A percentile compares a stretch with the other conserved stretches of the same genome.
Evolutionary conservation across 2,329 filamentous ascomycete species (phyloP).

Genomic region (Colletotrichum kahawae): DNA sequence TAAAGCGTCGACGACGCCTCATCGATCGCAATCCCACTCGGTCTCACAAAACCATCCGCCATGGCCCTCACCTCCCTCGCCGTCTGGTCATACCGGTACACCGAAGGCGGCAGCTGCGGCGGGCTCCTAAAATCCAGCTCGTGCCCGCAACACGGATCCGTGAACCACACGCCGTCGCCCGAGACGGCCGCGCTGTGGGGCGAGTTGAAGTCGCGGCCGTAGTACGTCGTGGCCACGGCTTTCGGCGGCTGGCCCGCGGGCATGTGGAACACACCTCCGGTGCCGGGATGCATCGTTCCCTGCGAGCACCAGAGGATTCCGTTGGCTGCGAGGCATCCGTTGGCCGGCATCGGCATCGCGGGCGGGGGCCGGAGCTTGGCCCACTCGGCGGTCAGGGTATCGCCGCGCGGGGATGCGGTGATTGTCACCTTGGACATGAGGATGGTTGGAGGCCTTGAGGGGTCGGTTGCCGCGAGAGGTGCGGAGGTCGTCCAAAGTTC

Average conservation of each 20-base stretch:
- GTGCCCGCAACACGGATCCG: conserved; percentile 49
- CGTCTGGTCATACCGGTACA: conserved; percentile 50
- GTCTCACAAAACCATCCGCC: conserved; percentile 49
- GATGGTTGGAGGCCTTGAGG: conserved; percentile 43
- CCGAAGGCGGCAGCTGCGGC: conserved; percentile 50
- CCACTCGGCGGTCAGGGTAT: conserved; percentile 40
- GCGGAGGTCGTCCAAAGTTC: conserved; percentile 52
- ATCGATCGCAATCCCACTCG: conserved; percentile 45
- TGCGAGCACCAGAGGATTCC: conserved; percentile 49
- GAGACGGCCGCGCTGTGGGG: conserved; percentile 46
- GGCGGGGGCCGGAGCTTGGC: conserved; percentile 46
- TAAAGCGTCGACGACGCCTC: conserved; percentile 45
- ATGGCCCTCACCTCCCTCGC: conserved; percentile 49
- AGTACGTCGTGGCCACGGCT: conserved; percentile 46
- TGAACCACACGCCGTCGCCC: conserved; percentile 53
- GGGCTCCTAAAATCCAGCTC: conserved; percentile 47
- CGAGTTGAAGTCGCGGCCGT: conserved; percentile 52
- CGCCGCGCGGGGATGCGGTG: conserved; percentile 26
- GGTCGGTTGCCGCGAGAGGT: conserved; percentile 41
- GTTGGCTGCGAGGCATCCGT: conserved; percentile 45
- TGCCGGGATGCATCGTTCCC: conserved; percentile 29
- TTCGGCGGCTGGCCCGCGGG: conserved; percentile 27
- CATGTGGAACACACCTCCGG: conserved; percentile 21
- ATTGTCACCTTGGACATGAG: conserved; percentile 50
- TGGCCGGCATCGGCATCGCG: conserved; percentile 48